Evolutionary conservation across 83 land plant species (phyloP), one percentile per base, ranked within the genome.

Genomic region (Thuja plicata): DNA sequence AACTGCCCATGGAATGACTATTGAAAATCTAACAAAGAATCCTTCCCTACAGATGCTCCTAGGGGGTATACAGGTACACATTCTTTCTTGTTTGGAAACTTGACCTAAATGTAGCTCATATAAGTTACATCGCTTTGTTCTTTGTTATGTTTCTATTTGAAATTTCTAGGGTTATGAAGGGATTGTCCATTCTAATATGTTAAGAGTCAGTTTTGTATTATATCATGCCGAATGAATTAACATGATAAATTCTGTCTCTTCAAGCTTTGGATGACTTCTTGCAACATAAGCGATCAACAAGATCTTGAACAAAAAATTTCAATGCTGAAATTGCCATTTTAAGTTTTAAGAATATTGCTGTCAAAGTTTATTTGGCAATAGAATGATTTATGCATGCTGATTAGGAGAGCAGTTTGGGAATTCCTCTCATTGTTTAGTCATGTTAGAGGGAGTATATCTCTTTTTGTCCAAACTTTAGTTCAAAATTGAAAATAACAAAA

Each of bases 1-100:
- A 84, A 95, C 96, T 32, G 96, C 96, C 66, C 96, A 95, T 91
- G 96, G 96, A 52, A 89, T 94, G 83, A 94, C 94, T 55, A 91
- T 95, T n/a, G 96, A 95, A 90, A 95, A 95, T 83, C 93, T 95
- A 13, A 92, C 92, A 32, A 95, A 91, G 90, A 95, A 95, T 81
- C 96, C 96, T 40, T 95, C 96, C 8, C 87, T 95, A 43, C 92
- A 94, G 52, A 92, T 94, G 78, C 91, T 95, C 74, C 95, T 90
- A 17, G 96, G 94, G 89, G 94, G 94, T 82, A 91, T 92, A 54
- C 95, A 93, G 92, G 92, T 91, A 92, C 19, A 54, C 57, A 54
- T 54, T 54, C 54, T 50, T 50, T 50, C 57, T 54, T 54, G 57
- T 15, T 54, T 54, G 57, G 57, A 54, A 54, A 54, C 17, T 54